Conservation (phyloP, 2,329 filamentous ascomycete genomes). For the Penicillium sp. region DNA sequence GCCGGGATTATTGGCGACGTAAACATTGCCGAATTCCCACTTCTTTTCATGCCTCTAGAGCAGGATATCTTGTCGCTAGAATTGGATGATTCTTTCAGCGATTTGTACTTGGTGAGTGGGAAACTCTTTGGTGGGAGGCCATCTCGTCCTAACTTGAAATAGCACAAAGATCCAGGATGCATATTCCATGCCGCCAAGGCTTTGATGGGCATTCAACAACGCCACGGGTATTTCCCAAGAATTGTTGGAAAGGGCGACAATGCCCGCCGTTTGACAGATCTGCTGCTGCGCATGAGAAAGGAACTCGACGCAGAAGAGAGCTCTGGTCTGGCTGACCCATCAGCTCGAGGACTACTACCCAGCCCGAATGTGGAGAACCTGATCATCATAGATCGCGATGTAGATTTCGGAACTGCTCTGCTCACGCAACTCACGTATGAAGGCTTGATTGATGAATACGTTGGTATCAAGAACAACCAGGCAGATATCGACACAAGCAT, state of each 20-base stretch:
- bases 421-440: constrained; percentile 97
- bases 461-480: constrained; percentile 88
- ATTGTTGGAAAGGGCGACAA: constrained; percentile 96
- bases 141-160: constrained; percentile 4
- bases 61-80: constrained; percentile 90
- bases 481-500: constrained; percentile 90
- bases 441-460: constrained; percentile 90
- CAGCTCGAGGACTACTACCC: constrained; percentile 70
- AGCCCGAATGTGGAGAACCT: constrained; percentile 87
- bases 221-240: constrained; percentile 88
- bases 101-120: constrained; percentile 72
- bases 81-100: constrained; percentile 80
- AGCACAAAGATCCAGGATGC: constrained; percentile 86
- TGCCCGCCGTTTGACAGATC: constrained; percentile 82
- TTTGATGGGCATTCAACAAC: constrained; percentile 89
- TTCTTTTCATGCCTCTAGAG: constrained; percentile 90
- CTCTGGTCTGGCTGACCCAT: constrained; percentile 57
- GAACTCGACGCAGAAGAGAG: constrained; percentile 82
- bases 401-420: constrained; percentile 88
- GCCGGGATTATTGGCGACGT: constrained; percentile 91
- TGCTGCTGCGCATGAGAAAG: constrained; percentile 87
- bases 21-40: constrained; percentile 80
- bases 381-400: constrained; percentile 92
- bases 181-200: constrained; percentile 86
- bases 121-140: neutral